A percentile compares a stretch with the other conserved stretches of the same genome.
Evolutionary conservation across 768 basidiomycete genomes (phyloP).

Genomic region (Suillus bovinus): DNA sequence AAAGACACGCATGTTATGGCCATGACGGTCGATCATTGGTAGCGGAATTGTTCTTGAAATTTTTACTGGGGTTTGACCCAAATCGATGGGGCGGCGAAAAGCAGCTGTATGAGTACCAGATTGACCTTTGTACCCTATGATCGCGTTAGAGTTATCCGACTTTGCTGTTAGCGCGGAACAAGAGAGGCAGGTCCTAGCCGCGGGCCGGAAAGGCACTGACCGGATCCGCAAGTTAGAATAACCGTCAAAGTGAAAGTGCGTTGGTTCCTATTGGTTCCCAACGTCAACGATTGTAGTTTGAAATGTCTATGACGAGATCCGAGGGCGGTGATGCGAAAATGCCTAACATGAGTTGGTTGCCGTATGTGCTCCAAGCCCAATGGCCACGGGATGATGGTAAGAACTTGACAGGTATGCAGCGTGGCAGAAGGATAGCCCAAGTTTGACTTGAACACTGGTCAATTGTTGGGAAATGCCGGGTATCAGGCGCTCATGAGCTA

Average conservation of each 20-base stretch:
- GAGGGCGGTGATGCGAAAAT: background rate
- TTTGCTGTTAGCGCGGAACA: background rate
- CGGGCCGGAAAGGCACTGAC: background rate
- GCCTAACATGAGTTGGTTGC: background rate
- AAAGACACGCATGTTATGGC: background rate
- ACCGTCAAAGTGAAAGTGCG: background rate
- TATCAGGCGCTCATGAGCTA: background rate
- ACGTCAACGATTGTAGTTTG: too few species aligned
- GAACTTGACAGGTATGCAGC: background rate
- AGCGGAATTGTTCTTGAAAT: background rate
- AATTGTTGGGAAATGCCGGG: background rate
- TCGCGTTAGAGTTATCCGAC: background rate
- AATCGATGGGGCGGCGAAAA: background rate
- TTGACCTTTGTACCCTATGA: background rate
- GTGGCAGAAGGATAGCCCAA: background rate
- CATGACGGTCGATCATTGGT: background rate
- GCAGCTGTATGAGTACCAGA: background rate
- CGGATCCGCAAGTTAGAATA: background rate
- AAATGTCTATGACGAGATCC: background rate
- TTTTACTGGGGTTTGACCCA: background rate
- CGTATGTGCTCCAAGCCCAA: background rate
- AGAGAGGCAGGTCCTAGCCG: background rate
- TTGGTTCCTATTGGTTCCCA: background rate
- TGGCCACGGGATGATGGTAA: background rate
- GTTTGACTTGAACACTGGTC: background rate